Percentiles rank a stretch among this genome's conserved stretches.
Evolutionary conservation across 2,329 filamentous ascomycete genomes (phyloP).

Genomic region (Herpotrichia juniperi): DNA sequence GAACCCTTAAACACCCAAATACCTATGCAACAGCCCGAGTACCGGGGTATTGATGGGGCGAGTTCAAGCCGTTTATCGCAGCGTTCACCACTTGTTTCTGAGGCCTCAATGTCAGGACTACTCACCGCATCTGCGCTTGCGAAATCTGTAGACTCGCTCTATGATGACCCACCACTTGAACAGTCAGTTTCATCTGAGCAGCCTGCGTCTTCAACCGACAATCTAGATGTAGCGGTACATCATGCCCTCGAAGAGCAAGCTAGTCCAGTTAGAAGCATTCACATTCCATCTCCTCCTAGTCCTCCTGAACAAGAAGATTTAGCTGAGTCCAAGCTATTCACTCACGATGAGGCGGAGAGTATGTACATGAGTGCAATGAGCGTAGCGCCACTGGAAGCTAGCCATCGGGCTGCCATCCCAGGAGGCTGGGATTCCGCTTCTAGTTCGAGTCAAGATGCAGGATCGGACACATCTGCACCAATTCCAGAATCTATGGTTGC

Average conservation of each 20-base stretch:
- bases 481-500: conserved; percentile 38
- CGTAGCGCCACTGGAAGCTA: conserved; percentile 34
- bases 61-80: conserved; percentile 11
- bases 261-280: conserved; percentile 4
- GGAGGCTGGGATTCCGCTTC: conserved; percentile 51
- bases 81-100: not conserved
- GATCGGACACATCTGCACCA: conserved; percentile 31
- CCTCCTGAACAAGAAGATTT: conserved; percentile 29
- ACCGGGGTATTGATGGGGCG: conserved; percentile 15
- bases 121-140: conserved; percentile 34
- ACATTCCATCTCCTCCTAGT: conserved; percentile 1
- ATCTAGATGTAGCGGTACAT: conserved; percentile 21
- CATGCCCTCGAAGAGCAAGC: conserved; percentile 9
- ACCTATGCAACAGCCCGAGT: not conserved
- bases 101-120: conserved; percentile 1
- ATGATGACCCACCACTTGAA: conserved; percentile 12
- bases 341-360: conserved; percentile 80
- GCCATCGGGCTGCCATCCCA: conserved; percentile 38
- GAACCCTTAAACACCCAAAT: not conserved
- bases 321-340: conserved; percentile 70
- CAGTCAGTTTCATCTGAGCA: conserved; percentile 14
- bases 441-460: conserved; percentile 34
- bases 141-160: conserved; percentile 18
- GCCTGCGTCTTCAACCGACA: conserved; percentile 14
- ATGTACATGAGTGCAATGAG: conserved; percentile 81